A percentile compares a stretch with the other conserved stretches of the same genome.
Evolutionary conservation across 768 basidiomycete genomes (phyloP).

Genomic region (Boletus sp.): DNA sequence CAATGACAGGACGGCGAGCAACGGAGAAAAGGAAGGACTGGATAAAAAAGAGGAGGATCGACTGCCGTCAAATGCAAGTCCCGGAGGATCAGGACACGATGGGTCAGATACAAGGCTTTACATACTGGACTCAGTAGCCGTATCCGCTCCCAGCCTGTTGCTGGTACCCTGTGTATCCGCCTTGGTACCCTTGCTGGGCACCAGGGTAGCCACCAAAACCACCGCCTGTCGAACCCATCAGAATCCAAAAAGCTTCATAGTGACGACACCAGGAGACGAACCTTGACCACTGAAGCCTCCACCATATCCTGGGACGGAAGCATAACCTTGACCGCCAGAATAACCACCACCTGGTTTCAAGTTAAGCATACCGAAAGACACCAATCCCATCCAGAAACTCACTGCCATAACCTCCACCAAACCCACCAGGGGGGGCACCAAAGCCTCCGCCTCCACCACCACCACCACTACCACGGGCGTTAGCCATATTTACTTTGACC

Average conservation of each 20-base stretch:
- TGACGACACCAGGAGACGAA: neutral
- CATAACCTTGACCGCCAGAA: constrained; percentile 27
- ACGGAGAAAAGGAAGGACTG: neutral
- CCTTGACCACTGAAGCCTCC: constrained; percentile 19
- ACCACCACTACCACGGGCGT: constrained; percentile 61
- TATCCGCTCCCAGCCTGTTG: constrained; percentile 27
- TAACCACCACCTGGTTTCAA: constrained; percentile 26
- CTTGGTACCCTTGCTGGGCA: constrained; percentile 18
- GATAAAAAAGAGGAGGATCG: neutral
- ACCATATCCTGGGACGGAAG: constrained; percentile 21
- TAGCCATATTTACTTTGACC: constrained; percentile 85
- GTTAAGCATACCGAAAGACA: constrained; percentile 11
- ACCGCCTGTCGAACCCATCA: constrained; percentile 8
- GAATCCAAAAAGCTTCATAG: neutral
- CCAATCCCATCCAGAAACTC: neutral
- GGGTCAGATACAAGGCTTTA: neutral
- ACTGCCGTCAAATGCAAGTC: neutral
- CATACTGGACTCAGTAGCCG: constrained; percentile 22
- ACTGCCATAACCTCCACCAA: constrained; percentile 30
- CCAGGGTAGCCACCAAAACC: constrained; percentile 12
- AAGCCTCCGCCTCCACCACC: constrained; percentile 42
- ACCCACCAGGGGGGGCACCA: constrained; percentile 32
- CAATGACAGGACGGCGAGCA: neutral
- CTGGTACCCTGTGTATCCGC: constrained; percentile 27
- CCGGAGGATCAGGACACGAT: neutral